These are phyloP conservation scores for Umbelopsis ramanniana DNA, from an alignment of 192 early-diverging fungal genomes.

Conservation along the genomic window DNA sequence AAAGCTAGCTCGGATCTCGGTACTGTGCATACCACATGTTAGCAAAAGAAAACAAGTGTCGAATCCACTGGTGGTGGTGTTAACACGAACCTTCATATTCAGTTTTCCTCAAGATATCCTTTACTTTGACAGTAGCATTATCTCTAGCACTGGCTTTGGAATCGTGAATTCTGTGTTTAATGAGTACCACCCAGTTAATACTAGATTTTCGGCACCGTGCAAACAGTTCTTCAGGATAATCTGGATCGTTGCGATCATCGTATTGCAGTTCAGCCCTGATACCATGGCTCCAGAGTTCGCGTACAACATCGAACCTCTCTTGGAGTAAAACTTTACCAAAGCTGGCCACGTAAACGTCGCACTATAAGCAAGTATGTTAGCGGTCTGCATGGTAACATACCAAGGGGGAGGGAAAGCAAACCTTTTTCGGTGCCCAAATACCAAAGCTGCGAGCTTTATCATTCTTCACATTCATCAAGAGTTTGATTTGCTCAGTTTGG, in stretches of 20 bases:
- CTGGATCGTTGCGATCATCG: conserved; percentile 64
- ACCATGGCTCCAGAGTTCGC: conserved; percentile 78
- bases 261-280: conserved; percentile 84
- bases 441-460: conserved; percentile 50
- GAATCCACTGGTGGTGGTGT: background rate
- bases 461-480: conserved; percentile 39
- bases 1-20: conserved; percentile 57
- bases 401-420: background rate
- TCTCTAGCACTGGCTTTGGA: conserved; percentile 37
- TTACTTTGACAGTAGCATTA: conserved; percentile 65
- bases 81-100: conserved; percentile 60
- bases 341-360: conserved; percentile 81
- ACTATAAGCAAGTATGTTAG: conserved; percentile 37
- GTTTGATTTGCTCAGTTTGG: conserved; percentile 50
- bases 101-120: conserved; percentile 71
- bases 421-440: conserved; percentile 54
- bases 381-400: conserved; percentile 24
- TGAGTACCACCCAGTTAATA: conserved; percentile 82
- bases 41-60: background rate
- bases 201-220: conserved; percentile 65
- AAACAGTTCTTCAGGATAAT: conserved; percentile 68
- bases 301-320: conserved; percentile 77
- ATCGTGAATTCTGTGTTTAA: conserved; percentile 60
- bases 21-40: conserved; percentile 35
- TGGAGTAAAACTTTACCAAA: conserved; percentile 75